A percentile compares a stretch with the other conserved stretches of the same genome.
Conservation (phyloP, 352 stramenopile species). For the Globisporangium mamillatum region DNA sequence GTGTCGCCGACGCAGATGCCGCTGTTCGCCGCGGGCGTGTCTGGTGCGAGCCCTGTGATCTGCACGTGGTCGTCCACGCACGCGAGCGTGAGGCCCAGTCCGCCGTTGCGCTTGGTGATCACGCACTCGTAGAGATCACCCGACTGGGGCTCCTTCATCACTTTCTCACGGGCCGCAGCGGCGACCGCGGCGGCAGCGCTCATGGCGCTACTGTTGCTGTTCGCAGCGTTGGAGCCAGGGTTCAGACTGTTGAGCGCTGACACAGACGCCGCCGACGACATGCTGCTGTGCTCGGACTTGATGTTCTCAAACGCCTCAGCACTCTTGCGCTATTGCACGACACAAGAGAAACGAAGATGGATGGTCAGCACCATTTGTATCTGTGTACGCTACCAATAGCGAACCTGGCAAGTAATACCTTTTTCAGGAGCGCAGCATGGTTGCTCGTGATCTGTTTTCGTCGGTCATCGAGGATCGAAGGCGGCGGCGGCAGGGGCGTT, state of each 20-base stretch:
- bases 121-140: conserved; percentile 84
- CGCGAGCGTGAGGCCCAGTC: conserved; percentile 67
- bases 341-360: background rate
- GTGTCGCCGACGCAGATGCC: conserved; percentile 80
- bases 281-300: conserved; percentile 27
- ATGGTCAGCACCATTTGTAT: background rate
- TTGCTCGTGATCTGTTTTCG: conserved; percentile 21
- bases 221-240: conserved; percentile 25
- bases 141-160: conserved; percentile 81
- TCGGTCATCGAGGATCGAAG: conserved; percentile 25
- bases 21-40: conserved; percentile 68
- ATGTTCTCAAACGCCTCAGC: conserved; percentile 39
- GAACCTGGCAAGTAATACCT: conserved; percentile 19
- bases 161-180: conserved; percentile 59
- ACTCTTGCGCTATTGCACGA: conserved; percentile 43
- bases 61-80: conserved; percentile 84
- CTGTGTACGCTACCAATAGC: background rate
- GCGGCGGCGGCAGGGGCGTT: conserved; percentile 5
- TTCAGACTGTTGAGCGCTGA: conserved; percentile 25
- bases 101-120: conserved; percentile 78
- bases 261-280: conserved; percentile 17
- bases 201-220: conserved; percentile 26
- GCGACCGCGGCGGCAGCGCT: conserved; percentile 25
- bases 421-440: conserved; percentile 30
- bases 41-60: conserved; percentile 70